These are phyloP conservation scores for Lyophyllum decastes DNA, from an alignment of 768 basidiomycete genomes.

Conservation along the genomic window DNA sequence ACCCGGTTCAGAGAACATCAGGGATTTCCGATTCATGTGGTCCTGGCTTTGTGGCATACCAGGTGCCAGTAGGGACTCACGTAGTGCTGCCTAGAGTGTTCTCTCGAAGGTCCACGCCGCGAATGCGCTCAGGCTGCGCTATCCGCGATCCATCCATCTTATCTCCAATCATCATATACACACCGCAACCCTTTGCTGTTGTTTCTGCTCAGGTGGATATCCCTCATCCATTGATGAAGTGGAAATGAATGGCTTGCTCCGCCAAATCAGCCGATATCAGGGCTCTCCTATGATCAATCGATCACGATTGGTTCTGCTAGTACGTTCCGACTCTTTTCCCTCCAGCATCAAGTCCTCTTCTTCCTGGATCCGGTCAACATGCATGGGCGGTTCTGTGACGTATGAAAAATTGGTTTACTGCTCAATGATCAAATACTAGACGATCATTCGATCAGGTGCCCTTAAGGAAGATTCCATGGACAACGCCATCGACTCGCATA, in stretches of 20 bases:
- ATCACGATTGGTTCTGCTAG: background rate
- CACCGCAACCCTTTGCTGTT: background rate
- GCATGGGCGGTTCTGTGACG: background rate
- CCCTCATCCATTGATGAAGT: background rate
- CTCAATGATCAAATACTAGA: background rate
- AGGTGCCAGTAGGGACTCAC: background rate
- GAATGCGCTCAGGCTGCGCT: background rate
- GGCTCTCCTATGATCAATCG: background rate
- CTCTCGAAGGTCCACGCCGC: background rate
- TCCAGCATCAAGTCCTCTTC: background rate
- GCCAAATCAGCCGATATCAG: background rate
- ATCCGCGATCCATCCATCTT: constrained; percentile 9
- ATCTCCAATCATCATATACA: background rate
- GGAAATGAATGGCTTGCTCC: background rate
- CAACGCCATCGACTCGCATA: background rate
- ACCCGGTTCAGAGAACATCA: constrained; percentile 13
- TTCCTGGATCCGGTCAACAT: background rate
- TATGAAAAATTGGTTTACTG: background rate
- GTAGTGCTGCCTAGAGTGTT: constrained; percentile 2
- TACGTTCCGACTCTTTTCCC: background rate
- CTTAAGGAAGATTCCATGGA: background rate
- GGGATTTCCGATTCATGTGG: constrained; percentile 3
- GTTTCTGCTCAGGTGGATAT: background rate
- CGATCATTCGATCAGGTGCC: background rate
- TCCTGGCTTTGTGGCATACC: background rate